These are phyloP conservation scores for Agaricus subrufescens DNA, from an alignment of 768 basidiomycete genomes.

Conservation along the genomic window DNA sequence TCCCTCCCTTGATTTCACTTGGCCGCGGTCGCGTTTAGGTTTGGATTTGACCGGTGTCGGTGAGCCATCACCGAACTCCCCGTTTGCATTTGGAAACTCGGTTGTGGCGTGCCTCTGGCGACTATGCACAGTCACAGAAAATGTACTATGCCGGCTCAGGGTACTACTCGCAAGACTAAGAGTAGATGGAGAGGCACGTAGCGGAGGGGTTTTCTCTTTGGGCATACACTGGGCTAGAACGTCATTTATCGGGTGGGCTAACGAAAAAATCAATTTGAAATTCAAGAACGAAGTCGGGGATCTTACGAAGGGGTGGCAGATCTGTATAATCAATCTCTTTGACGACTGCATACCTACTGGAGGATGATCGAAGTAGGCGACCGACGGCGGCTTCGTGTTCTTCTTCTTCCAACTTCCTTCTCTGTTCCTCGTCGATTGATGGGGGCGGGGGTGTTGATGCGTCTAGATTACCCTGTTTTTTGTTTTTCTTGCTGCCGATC, in stretches of 20 bases:
- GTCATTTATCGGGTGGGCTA: conserved; percentile 67
- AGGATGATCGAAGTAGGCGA: conserved; percentile 68
- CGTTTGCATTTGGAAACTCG: conserved; percentile 62
- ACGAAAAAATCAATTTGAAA: conserved; percentile 8
- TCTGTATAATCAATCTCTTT: conserved; percentile 51
- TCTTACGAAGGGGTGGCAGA: conserved; percentile 70
- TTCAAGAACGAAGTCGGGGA: not conserved
- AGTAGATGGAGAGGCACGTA: conserved; percentile 45
- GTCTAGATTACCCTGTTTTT: conserved; percentile 26
- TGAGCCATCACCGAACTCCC: conserved; percentile 25
- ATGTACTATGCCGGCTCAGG: conserved; percentile 52
- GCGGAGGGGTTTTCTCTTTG: conserved; percentile 17
- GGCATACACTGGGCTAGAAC: conserved; percentile 20
- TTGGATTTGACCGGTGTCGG: conserved; percentile 20
- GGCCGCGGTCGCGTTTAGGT: conserved; percentile 35
- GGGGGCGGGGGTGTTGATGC: conserved; percentile 16
- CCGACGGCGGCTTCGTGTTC: conserved; percentile 44
- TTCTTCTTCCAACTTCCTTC: conserved; percentile 34
- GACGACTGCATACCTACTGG: conserved; percentile 57
- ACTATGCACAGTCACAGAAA: conserved; percentile 66
- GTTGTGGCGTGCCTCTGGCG: conserved; percentile 50
- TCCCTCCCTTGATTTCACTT: conserved; percentile 30
- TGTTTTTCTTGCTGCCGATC: conserved; percentile 59
- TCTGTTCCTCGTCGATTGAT: conserved; percentile 6
- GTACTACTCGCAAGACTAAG: conserved; percentile 49